Percentiles rank a stretch among this genome's conserved stretches.
Evolutionary conservation across 352 stramenopile genomes (phyloP).

Genomic region (Phytopythium montanum): DNA sequence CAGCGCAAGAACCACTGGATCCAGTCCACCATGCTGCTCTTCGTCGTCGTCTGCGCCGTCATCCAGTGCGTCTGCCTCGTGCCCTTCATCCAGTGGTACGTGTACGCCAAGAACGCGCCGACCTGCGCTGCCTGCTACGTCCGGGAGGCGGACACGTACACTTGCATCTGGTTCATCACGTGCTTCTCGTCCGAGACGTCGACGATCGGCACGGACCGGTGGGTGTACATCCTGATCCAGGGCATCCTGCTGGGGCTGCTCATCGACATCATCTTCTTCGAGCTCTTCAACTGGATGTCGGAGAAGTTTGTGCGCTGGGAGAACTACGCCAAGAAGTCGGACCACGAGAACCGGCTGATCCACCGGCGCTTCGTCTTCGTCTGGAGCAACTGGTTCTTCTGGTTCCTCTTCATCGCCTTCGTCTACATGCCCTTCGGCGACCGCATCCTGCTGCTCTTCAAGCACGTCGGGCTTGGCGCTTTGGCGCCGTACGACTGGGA

Average conservation of each 20-base stretch:
- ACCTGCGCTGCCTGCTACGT: conserved; percentile 60
- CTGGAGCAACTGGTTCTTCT: conserved; percentile 92
- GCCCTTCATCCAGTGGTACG: conserved; percentile 89
- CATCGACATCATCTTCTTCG: conserved; percentile 89
- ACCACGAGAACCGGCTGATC: conserved; percentile 85
- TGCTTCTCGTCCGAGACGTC: conserved; percentile 77
- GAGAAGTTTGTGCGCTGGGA: conserved; percentile 87
- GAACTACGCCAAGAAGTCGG: conserved; percentile 85
- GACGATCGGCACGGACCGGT: conserved; percentile 78
- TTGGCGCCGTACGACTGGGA: conserved; percentile 74
- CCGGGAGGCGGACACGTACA: conserved; percentile 36
- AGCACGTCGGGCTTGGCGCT: conserved; percentile 37
- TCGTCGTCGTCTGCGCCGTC: conserved; percentile 63
- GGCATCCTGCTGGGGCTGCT: conserved; percentile 77
- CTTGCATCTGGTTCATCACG: conserved; percentile 80
- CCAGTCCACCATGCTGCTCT: conserved; percentile 86
- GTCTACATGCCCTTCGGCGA: conserved; percentile 88
- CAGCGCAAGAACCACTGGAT: conserved; percentile 84
- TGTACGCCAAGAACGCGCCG: conserved; percentile 84
- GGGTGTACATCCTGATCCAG: conserved; percentile 88
- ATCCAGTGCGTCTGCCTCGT: conserved; percentile 82
- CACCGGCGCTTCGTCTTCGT: conserved; percentile 88
- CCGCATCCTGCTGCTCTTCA: conserved; percentile 55
- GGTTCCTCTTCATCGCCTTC: conserved; percentile 88
- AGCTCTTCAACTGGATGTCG: conserved; percentile 86